Evolutionary conservation across 257 asterid genomes (phyloP).

Genomic region (Solanum acaule): DNA sequence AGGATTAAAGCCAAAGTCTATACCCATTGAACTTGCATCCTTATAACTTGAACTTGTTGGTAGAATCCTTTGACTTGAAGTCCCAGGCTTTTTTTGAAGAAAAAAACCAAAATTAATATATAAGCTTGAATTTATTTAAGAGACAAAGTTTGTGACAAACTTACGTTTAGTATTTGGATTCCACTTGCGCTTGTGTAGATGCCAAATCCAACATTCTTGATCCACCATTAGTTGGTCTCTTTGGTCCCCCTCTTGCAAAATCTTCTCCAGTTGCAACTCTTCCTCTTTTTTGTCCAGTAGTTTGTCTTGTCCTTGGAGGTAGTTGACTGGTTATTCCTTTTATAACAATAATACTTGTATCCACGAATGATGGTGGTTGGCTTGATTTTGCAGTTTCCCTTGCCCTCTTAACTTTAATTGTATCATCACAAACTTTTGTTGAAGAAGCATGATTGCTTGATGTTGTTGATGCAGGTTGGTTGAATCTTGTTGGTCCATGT

Average conservation of each 20-base stretch:
- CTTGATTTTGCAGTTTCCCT: not conserved
- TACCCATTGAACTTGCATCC: not conserved
- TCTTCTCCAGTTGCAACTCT: not conserved
- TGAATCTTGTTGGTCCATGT: not conserved
- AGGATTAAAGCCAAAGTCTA: not conserved
- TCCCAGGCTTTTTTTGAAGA: not conserved
- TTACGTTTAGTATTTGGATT: not conserved
- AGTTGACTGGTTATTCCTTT: not conserved
- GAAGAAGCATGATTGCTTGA: not conserved
- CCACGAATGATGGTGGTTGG: not conserved
- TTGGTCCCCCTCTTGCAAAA: not conserved
- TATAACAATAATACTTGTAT: not conserved
- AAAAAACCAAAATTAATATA: not conserved
- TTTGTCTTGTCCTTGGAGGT: not conserved
- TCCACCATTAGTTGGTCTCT: not conserved
- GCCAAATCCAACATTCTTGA: not conserved
- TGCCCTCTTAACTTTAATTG: not conserved
- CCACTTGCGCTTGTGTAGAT: not conserved
- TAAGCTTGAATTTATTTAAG: not conserved
- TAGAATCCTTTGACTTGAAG: not conserved
- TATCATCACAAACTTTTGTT: not conserved
- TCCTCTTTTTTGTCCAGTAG: not conserved
- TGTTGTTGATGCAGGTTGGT: not conserved
- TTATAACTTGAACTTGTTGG: not conserved
- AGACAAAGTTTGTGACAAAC: not conserved